Evolutionary conservation across 1,284 basidiomycete species (phyloP), one percentile per base, ranked within the genome.

Genomic region (Cryptococcus sp.): DNA sequence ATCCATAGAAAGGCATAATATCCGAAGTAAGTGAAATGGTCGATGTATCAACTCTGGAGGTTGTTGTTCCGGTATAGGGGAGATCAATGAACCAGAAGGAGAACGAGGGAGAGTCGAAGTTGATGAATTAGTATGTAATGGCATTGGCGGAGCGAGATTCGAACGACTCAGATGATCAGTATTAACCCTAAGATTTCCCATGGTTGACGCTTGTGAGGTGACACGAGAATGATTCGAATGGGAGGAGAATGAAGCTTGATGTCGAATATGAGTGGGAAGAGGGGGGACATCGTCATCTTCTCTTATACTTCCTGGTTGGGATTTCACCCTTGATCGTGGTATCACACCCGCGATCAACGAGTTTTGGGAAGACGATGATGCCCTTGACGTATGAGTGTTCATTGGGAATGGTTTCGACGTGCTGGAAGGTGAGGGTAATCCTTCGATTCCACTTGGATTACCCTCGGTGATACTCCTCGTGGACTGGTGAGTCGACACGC

Each of bases 1-100:
- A 83, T 73, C 70, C 73, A 95, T 93, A 13, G 91, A 92, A 44
- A 80, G 82, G 56, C 85, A 82, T 30, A 96, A 78, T 35, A 90
- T 82, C 52, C 82, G 81, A 85, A 97, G 88, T 79, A 97, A 83
- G 71, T 94, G 88, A 73, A 95, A 96, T 5, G 93, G 91, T 60
- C 91, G 87, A 55, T 88, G 82, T 50, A 89, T 75, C n/a, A 85
- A 79, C 63, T 91, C 87, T 4, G 78, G 75, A 1, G 90, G 90
- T 46, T 72, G 67, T 0, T 60, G 50, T 53, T 75, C 72, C 0
- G 71, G 72, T 6, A 68, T 44, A 5, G 68, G 67, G 1, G 66
- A 72, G 44, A 65, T 64, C 35, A 62, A 60, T 3, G 43, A 36
- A 14, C 15, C 55, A 48, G 60, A 55, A 48, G 58, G 45, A 53